These are phyloP conservation scores for Monoraphidium neglectum DNA, from an alignment of 139 green algal species.

Conservation along the genomic window DNA sequence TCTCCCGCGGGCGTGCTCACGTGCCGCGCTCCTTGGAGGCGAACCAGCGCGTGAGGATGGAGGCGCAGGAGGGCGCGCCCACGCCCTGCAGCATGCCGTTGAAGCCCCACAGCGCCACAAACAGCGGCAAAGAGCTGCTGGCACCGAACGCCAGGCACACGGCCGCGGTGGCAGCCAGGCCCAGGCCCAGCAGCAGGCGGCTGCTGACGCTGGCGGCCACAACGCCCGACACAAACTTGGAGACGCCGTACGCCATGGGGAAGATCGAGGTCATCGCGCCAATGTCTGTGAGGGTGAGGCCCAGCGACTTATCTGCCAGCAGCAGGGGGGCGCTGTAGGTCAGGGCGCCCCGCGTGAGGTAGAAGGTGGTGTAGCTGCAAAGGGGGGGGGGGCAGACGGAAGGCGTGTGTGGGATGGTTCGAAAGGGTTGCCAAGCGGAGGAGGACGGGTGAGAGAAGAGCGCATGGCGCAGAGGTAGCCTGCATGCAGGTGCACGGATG, in stretches of 20 bases:
- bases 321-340: conserved; percentile 86
- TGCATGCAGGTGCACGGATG: background rate
- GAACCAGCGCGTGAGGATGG: conserved; percentile 86
- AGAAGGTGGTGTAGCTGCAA: conserved; percentile 84
- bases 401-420: too few species aligned
- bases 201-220: conserved; percentile 73
- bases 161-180: conserved; percentile 75
- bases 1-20: conserved; percentile 80
- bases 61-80: conserved; percentile 77
- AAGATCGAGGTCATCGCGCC: conserved; percentile 89
- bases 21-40: conserved; percentile 75
- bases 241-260: conserved; percentile 77
- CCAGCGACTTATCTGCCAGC: conserved; percentile 72
- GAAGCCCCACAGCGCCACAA: conserved; percentile 73
- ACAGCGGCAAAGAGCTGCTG: conserved; percentile 65
- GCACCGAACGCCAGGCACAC: conserved; percentile 87
- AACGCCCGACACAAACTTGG: conserved; percentile 55
- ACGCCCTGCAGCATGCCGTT: conserved; percentile 82
- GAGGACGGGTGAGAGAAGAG: too few species aligned
- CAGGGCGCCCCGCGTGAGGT: conserved; percentile 86
- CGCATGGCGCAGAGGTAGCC: background rate
- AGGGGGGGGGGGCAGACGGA: conserved; percentile 55
- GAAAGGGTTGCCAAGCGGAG: too few species aligned
- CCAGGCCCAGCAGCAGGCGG: conserved; percentile 72
- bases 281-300: conserved; percentile 78